A percentile compares a stretch with the other conserved stretches of the same genome.
phyloP scores from a whole-genome alignment of 306 rosid species.

The Medicago lupulina region DNA sequence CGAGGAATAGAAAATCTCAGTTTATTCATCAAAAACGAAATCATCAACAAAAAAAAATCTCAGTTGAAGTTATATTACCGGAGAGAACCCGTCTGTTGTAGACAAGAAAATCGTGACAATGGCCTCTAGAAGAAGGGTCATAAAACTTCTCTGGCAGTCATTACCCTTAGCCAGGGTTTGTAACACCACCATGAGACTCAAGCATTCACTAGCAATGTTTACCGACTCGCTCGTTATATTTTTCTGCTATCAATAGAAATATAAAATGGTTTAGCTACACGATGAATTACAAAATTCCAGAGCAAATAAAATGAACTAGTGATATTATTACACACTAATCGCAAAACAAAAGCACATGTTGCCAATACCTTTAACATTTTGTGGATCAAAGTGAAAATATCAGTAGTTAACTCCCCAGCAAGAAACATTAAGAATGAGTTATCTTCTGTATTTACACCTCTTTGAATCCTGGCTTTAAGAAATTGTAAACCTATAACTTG shows the following conservation, averaged over 20 bases:
- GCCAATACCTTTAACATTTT: conserved; percentile 66
- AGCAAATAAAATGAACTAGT: conserved; percentile 18
- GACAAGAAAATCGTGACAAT: conserved; percentile 73
- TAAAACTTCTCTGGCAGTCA: conserved; percentile 70
- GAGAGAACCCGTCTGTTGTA: conserved; percentile 61
- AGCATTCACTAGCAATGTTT: conserved; percentile 68
- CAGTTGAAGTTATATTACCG: conserved; percentile 53
- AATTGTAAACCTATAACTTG: conserved; percentile 83
- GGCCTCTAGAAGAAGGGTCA: conserved; percentile 79
- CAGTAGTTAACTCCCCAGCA: conserved; percentile 72
- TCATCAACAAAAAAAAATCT: conserved; percentile 36
- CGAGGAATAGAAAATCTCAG: conserved; percentile 36
- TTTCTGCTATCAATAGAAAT: conserved; percentile 59
- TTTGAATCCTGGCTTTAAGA: conserved; percentile 73
- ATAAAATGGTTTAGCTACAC: conserved; percentile 42
- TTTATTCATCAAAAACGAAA: neutral
- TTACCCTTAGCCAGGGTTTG: conserved; percentile 68
- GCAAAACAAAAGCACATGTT: conserved; percentile 28
- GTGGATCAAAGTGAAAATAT: conserved; percentile 64
- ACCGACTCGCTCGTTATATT: conserved; percentile 78
- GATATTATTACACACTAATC: conserved; percentile 27
- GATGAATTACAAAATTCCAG: conserved; percentile 3
- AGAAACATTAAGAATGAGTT: conserved; percentile 64
- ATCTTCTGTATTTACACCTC: conserved; percentile 59
- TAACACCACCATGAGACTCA: conserved; percentile 78